phyloP scores from a whole-genome alignment of 2,329 filamentous ascomycete genomes.

The Tolypocladium tundrense region DNA sequence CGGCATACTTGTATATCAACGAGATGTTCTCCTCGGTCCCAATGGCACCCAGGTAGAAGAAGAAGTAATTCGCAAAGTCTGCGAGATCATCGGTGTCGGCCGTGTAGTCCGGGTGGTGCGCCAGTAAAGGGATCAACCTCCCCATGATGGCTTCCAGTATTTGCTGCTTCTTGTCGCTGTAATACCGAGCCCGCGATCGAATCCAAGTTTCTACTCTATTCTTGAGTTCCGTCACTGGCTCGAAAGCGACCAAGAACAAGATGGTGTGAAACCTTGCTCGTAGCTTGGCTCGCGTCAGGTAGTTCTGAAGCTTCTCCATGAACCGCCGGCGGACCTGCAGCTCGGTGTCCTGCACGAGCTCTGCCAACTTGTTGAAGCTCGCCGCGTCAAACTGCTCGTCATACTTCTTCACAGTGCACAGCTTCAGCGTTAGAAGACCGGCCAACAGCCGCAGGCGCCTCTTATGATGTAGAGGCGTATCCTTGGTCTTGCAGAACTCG shows the following conservation, averaged over 20 bases:
- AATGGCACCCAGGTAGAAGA: conserved; percentile 78
- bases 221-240: conserved; percentile 66
- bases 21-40: conserved; percentile 81
- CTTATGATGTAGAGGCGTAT: conserved; percentile 69
- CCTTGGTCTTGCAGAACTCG: conserved; percentile 64
- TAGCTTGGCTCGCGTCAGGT: conserved; percentile 64
- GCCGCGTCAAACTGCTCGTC: conserved; percentile 63
- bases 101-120: conserved; percentile 87
- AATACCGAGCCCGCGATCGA: conserved; percentile 63
- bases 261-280: conserved; percentile 76
- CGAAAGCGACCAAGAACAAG: conserved; percentile 83
- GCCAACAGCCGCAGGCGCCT: conserved; percentile 73
- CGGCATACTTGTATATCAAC: conserved; percentile 82
- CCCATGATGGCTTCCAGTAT: conserved; percentile 74
- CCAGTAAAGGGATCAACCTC: conserved; percentile 75
- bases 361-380: conserved; percentile 73
- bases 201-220: conserved; percentile 79
- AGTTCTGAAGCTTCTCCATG: conserved; percentile 79
- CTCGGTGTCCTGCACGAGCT: conserved; percentile 70
- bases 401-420: conserved; percentile 66
- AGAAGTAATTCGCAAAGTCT: conserved; percentile 78
- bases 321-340: conserved; percentile 69
- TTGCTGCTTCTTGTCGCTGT: conserved; percentile 45
- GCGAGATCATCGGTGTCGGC: conserved; percentile 55
- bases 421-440: conserved; percentile 70